Evolutionary conservation across 2,329 filamentous ascomycete species (phyloP), one percentile per base, ranked within the genome.

Genomic region (Scedosporium dehoogii): DNA sequence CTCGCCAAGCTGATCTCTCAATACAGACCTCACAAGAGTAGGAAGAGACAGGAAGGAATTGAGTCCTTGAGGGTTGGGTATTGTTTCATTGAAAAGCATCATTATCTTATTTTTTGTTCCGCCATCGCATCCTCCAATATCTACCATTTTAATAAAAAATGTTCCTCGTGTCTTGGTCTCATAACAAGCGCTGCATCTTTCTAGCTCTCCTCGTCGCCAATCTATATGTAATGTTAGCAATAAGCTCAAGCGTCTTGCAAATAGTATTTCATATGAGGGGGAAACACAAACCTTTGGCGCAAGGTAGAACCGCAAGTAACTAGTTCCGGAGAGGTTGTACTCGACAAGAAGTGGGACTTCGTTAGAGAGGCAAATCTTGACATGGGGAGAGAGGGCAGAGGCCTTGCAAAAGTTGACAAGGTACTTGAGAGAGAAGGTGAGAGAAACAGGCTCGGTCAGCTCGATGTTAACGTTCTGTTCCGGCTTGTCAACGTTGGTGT

Each of bases 361-460:
- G 76, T 92, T 92, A 61, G 93, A 97, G 69, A 99, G 84, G 78
- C 90, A 96, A 69, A 99, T 87, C 79, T 90, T 94, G 76, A 99
- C 96, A 68, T 84, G 82, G 68, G 76, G 80, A 46, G 92, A 93
- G 65, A 99, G 81, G 61, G 86, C 87, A 66, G 91, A 89, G 41
- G 96, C 96, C 81, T 99, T 99, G 89, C 94, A 97, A 81, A 99
- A 99, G 85, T 97, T 97, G 83, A 96, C 91, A 3, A 99, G 88
- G 79, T 99, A 99, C 81, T 99, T 99, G 71, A 99, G 89, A 41
- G 94, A 97, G 81, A 99, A 99, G 59, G 93, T 97, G 66, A 99
- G 85, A 42, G 90, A 84, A 65, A 99, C 94, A 60, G 94, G 91
- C 80, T 99, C 96, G 46, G 86, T 89, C 65, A 99, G 86, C 72